Evolutionary conservation across 331 rosid genomes (phyloP).

Genomic region (Spiraea crenata): DNA sequence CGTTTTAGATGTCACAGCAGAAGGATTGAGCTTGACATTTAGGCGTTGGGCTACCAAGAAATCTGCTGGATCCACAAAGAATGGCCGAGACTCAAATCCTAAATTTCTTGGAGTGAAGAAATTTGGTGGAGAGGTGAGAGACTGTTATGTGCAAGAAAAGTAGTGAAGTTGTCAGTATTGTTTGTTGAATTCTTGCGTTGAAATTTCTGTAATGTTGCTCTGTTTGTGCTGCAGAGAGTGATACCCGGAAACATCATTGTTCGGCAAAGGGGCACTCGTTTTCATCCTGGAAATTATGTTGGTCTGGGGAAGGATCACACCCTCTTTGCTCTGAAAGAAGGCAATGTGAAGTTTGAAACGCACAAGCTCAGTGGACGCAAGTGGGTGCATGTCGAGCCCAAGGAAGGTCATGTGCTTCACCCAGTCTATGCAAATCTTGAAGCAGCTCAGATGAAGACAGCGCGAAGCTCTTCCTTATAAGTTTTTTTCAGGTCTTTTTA

Average conservation of each 20-base stretch:
- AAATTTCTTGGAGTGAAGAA: constrained; percentile 94
- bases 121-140: constrained; percentile 89
- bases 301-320: constrained; percentile 90
- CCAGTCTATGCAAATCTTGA: constrained; percentile 37
- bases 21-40: constrained; percentile 66
- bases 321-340: constrained; percentile 80
- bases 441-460: constrained; percentile 22
- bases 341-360: constrained; percentile 68
- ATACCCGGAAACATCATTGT: constrained; percentile 91
- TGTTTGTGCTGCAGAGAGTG: constrained; percentile 62
- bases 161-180: too few species aligned
- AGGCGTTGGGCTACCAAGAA: constrained; percentile 90
- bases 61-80: constrained; percentile 80
- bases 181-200: background rate
- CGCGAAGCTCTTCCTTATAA: constrained; percentile 8
- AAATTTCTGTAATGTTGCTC: background rate
- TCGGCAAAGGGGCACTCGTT: constrained; percentile 82
- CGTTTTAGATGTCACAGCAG: constrained; percentile 56
- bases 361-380: constrained; percentile 80
- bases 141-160: background rate
- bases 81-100: constrained; percentile 90
- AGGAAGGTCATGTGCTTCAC: constrained; percentile 68
- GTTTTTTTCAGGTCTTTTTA: background rate
- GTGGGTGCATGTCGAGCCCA: constrained; percentile 86
- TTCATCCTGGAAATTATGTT: constrained; percentile 90